phyloP scores from a whole-genome alignment of 352 stramenopile species.

The Globisporangium takayamanum region DNA sequence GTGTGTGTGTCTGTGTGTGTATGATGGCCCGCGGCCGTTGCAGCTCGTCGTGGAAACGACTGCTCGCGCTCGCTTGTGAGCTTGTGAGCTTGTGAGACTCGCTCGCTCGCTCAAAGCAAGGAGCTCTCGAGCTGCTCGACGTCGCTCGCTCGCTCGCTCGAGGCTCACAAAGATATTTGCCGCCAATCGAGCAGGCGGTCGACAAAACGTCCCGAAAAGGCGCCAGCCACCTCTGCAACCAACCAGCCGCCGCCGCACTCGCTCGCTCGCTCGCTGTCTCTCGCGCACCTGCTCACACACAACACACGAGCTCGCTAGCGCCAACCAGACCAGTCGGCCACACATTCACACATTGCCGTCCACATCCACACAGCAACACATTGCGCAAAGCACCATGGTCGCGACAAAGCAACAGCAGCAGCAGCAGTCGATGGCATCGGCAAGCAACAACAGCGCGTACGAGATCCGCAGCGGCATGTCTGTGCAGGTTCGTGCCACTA shows the following conservation, averaged over 20 bases:
- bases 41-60: too few species aligned
- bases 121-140: too few species aligned
- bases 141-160: too few species aligned
- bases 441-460: constrained; percentile 25
- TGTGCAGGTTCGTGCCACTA: constrained; percentile 39
- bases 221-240: background rate
- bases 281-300: constrained; percentile 1
- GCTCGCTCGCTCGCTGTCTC: background rate
- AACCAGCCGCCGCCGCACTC: constrained; percentile 2
- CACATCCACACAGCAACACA: background rate
- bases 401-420: constrained; percentile 23
- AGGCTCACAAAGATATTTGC: too few species aligned
- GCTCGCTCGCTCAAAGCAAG: too few species aligned
- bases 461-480: constrained; percentile 83
- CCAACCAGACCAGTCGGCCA: background rate
- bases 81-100: too few species aligned
- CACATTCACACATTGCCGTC: background rate
- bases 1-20: too few species aligned
- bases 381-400: constrained; percentile 23
- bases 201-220: constrained; percentile 9
- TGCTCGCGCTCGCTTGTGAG: too few species aligned
- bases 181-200: background rate
- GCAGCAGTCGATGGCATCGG: background rate
- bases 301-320: background rate
- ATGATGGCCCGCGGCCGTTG: too few species aligned